Base-by-base conservation (phyloP, 73 alveolate genomes). In the Stentor coeruleus region DNA sequence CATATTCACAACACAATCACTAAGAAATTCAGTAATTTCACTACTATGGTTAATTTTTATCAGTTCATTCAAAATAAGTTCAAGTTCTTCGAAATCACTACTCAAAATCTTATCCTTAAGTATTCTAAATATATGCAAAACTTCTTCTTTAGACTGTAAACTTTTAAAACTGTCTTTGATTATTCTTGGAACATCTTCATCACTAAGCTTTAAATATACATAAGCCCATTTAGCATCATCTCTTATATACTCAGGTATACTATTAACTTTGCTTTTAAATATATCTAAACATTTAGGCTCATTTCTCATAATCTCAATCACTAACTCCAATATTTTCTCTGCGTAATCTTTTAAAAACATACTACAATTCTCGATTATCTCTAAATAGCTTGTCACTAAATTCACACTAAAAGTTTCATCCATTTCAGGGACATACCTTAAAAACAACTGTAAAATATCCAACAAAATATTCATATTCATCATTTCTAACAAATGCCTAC, bases 191-290 rank as follows among this genome's bases (percentile, higher is more conserved):
- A 49, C 66, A 11, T 49, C 66, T 49, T 49, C 66, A 49, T 49
- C 66, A 11, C 28, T 49, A 20, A 49, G 66, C 20, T 49, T 49
- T 49, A 49, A 49, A 49, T 49, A 49, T 11, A 49, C 66, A 49
- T 49, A 49, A 49, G 66, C 66, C 66, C 66, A 49, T 49, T 49
- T 49, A 11, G 66, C 66, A 49, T 49, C 66, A 11, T 49, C 66
- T 49, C 20, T 49, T 49, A 49, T 49, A 49, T 49, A 49, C 6
- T 49, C 20, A 6, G 66, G 66, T 49, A 49, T 11, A 49, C 28
- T 49, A 6, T 6, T 11, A 49, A 49, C 20, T 49, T 49, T 49
- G 28, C 6, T 49, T 20, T 49, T 20, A 49, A 11, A 49, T 20
- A 49, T 11, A 11, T 49, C 66, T 11, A 49, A 20, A 49, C 66